phyloP scores from a whole-genome alignment of 345 rosid genomes.

The Arabis alpina region DNA sequence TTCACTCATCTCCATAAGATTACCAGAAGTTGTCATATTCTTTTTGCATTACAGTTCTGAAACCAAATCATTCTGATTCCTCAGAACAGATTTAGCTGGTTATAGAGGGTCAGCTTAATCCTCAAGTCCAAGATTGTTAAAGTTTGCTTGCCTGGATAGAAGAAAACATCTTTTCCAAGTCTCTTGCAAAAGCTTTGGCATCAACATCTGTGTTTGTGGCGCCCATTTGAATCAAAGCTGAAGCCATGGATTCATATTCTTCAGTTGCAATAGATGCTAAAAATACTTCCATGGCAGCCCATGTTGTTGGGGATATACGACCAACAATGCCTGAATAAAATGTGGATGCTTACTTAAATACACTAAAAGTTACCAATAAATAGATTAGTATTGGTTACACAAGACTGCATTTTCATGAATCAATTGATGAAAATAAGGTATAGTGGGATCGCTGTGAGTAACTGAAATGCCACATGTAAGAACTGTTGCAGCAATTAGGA shows the following conservation, averaged over 20 bases:
- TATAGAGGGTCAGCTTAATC: constrained; percentile 5
- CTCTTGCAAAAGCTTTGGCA: constrained; percentile 80
- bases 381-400: not conserved
- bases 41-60: constrained; percentile 8
- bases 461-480: constrained; percentile 12
- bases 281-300: constrained; percentile 95
- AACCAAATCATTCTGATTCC: constrained; percentile 12
- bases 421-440: not conserved
- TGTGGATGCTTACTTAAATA: constrained; percentile 19
- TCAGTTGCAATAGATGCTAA: constrained; percentile 77
- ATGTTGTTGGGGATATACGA: constrained; percentile 94
- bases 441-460: not conserved
- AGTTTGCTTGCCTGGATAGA: constrained; percentile 67
- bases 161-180: constrained; percentile 88
- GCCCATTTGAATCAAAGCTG: constrained; percentile 95
- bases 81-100: constrained; percentile 13
- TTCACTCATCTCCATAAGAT: constrained; percentile 24
- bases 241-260: constrained; percentile 92
- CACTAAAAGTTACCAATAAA: constrained; percentile 23
- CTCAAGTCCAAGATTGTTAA: not conserved
- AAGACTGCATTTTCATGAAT: not conserved
- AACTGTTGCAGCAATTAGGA: constrained; percentile 16
- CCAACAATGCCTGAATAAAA: constrained; percentile 85
- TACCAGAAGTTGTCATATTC: not conserved
- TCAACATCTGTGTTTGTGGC: constrained; percentile 90